Conservation (phyloP, 75 land plant species). For the Pinus tabuliformis region DNA sequence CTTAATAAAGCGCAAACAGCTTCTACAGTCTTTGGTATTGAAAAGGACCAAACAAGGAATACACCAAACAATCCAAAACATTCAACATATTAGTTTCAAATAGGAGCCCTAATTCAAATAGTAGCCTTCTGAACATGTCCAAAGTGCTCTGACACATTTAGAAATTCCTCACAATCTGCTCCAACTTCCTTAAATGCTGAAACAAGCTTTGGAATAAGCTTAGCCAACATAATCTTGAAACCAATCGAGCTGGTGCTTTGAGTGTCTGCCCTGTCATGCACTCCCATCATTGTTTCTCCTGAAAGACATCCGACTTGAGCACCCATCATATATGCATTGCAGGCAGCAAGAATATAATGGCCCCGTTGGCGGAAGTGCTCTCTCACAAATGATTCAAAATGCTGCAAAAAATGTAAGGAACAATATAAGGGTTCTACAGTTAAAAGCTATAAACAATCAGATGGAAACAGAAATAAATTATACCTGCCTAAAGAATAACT, state of each 20-base stretch:
- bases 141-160: constrained; percentile 4
- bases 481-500: not conserved
- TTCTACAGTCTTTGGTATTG: not conserved
- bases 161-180: constrained; percentile 45
- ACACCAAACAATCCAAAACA: not conserved
- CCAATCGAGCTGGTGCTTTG: constrained; percentile 63
- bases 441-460: not conserved
- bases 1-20: not conserved
- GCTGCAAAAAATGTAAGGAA: constrained; percentile 40
- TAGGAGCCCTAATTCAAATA: not conserved
- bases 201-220: constrained; percentile 74
- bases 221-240: constrained; percentile 87
- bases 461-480: not conserved
- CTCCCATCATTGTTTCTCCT: not conserved
- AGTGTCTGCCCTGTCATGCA: not conserved
- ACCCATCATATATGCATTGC: constrained; percentile 77
- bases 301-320: constrained; percentile 46
- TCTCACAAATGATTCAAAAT: constrained; percentile 81
- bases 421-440: not conserved
- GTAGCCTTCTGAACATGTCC: not conserved
- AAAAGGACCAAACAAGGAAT: not conserved
- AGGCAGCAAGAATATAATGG: constrained; percentile 51
- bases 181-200: constrained; percentile 65
- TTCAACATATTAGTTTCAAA: not conserved
- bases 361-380: constrained; percentile 64